Evolutionary conservation across 2,329 filamentous ascomycete species (phyloP).

Genomic region (Fusarium dimerum): DNA sequence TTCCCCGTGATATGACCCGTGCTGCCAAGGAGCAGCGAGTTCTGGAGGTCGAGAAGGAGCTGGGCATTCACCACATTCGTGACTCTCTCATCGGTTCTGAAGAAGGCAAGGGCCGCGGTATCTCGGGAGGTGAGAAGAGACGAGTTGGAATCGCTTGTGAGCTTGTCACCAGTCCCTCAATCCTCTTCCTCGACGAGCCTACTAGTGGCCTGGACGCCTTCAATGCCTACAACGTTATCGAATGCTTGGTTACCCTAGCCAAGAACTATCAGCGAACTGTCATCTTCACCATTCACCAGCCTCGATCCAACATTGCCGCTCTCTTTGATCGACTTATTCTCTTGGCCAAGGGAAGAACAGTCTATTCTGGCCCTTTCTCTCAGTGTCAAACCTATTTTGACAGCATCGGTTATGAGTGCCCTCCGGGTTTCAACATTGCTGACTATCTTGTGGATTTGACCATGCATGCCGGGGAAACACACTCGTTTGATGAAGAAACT

Average conservation of each 20-base stretch:
- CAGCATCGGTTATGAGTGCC: conserved; percentile 86
- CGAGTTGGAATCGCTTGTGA: conserved; percentile 97
- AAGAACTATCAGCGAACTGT: conserved; percentile 97
- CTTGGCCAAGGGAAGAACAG: conserved; percentile 82
- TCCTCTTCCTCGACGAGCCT: conserved; percentile 94
- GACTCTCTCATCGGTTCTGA: conserved; percentile 96
- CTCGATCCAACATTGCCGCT: conserved; percentile 95
- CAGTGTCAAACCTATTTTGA: conserved; percentile 94
- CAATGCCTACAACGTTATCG: conserved; percentile 97
- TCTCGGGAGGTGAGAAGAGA: conserved; percentile 95
- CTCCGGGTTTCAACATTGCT: conserved; percentile 96
- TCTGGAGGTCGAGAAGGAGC: conserved; percentile 89
- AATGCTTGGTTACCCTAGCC: conserved; percentile 90
- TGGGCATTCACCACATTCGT: conserved; percentile 91
- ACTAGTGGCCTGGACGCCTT: conserved; percentile 95
- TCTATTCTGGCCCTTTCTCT: conserved; percentile 89
- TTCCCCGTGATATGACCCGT: conserved; percentile 89
- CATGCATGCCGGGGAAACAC: conserved; percentile 80
- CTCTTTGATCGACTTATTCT: conserved; percentile 94
- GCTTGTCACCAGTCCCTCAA: conserved; percentile 94
- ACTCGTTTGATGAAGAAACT: conserved; percentile 56
- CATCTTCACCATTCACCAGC: conserved; percentile 97
- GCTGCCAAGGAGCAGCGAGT: conserved; percentile 89
- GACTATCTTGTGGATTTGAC: conserved; percentile 97
- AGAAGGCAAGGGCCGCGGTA: conserved; percentile 89